These are phyloP conservation scores for Trichoderma gracile DNA, from an alignment of 2,329 filamentous ascomycete species.

Conservation along the genomic window DNA sequence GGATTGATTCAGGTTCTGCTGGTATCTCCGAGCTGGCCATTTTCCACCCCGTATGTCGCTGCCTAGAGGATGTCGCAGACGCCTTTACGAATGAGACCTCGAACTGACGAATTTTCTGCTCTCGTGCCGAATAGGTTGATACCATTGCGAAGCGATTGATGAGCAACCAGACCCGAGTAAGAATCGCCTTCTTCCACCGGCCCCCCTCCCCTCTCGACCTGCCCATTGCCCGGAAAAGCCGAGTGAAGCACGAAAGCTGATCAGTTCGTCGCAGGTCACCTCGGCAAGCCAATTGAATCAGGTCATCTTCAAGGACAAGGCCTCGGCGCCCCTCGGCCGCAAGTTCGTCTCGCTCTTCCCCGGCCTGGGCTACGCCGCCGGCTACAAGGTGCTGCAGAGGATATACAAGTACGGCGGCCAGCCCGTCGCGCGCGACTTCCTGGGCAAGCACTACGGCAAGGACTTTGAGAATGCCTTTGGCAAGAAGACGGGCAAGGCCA, in stretches of 20 bases:
- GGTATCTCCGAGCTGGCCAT: slow-evolving; percentile 91
- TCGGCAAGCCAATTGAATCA: slow-evolving; percentile 68
- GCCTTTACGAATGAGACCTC: neutral
- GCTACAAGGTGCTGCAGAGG: slow-evolving; percentile 95
- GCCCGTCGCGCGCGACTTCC: slow-evolving; percentile 89
- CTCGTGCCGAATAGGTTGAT: slow-evolving; percentile 67
- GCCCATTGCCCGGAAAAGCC: neutral
- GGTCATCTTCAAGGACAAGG: slow-evolving; percentile 92
- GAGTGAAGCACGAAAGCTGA: slow-evolving; percentile 28
- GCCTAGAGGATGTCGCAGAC: slow-evolving; percentile 4
- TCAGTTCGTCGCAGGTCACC: slow-evolving; percentile 34
- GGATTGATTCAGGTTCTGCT: slow-evolving; percentile 66
- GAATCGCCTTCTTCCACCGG: slow-evolving; percentile 50
- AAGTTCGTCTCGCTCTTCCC: slow-evolving; percentile 98
- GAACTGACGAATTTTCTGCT: slow-evolving; percentile 4
- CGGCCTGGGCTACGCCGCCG: slow-evolving; percentile 93
- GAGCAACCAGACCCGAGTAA: slow-evolving; percentile 78
- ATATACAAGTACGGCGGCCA: slow-evolving; percentile 99
- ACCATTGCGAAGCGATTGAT: slow-evolving; percentile 98
- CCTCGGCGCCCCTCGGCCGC: slow-evolving; percentile 63
- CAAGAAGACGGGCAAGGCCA: slow-evolving; percentile 95
- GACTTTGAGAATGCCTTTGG: slow-evolving; percentile 89
- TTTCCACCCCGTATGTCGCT: slow-evolving; percentile 75
- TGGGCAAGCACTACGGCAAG: slow-evolving; percentile 74
- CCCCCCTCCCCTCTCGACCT: neutral